Evolutionary conservation across 139 green algal genomes (phyloP), one percentile per base, ranked within the genome.

Genomic region (Pedinophyceae sp.): DNA sequence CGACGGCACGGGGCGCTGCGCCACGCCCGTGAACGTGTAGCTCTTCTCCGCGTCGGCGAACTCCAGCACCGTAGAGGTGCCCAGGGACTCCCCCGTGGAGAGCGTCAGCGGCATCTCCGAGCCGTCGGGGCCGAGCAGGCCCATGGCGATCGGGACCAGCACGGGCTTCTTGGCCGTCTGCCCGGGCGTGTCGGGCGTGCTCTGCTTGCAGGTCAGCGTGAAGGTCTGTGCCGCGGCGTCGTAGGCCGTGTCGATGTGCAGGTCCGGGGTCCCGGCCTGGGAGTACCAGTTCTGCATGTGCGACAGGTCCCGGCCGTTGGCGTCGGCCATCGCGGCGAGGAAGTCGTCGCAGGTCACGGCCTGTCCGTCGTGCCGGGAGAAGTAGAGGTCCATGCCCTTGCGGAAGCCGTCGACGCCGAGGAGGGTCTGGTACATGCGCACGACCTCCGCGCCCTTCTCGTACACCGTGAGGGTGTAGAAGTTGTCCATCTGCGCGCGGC

Each of bases 301-400:
- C 15, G 54, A 69, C 19, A 98, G 77, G 57, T 95, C 82, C 30
- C 68, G 73, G 25, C 65, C 63, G 64, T 96, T 97, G 40, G 91
- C 91, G 58, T 97, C 90, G 1, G 76, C 75, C 91, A 99, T 97
- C 30, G 91, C 91, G 0, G 74, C 73, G 28, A 85, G 62, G 68
- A 99, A 99, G 71, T 97, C 91, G 54, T 98, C 91, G 57, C 87
- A 96, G 0, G 91, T 97, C 13, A 98, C 91, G 0, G 91, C 91
- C 48, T 82, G 64, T 13, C 89, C 89, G 58, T 97, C 89, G 64
- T 97, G 85, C 19, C 88, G 77, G 77, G 90, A 51, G 66, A 97
- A 97, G 75, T 97, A 97, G 34, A 96, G 73, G 72, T 97, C 89
- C 82, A 96, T 95, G 56, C 89, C 87, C 56, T 85, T 85, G 38